These are phyloP conservation scores for Mixia osmundae DNA, from an alignment of 1,284 basidiomycete species.

Conservation along the genomic window DNA sequence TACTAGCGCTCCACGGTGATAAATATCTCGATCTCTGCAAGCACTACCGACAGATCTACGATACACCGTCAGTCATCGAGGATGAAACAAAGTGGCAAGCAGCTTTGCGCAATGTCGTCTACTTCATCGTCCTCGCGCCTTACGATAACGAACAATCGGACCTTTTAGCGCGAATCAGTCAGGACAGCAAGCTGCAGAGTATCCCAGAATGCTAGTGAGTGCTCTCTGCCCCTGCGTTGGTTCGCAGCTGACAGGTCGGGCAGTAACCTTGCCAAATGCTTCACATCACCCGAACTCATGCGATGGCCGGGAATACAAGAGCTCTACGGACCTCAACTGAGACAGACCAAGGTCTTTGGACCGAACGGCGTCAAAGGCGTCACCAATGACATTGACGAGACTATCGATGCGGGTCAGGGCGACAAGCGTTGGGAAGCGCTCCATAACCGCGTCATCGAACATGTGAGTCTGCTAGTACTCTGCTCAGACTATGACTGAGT, in stretches of 20 bases:
- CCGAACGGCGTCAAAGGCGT: slow-evolving; percentile 13
- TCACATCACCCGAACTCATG: slow-evolving; percentile 87
- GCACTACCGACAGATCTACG: slow-evolving; percentile 88
- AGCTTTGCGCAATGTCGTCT: slow-evolving; percentile 48
- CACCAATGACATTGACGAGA: slow-evolving; percentile 15
- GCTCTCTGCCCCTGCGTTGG: slow-evolving; percentile 1
- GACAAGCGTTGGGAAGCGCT: slow-evolving; percentile 83
- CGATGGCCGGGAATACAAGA: slow-evolving; percentile 90
- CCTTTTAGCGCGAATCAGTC: slow-evolving; percentile 70
- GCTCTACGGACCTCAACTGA: slow-evolving; percentile 65
- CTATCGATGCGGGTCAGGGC: slow-evolving; percentile 21
- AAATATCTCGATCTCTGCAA: slow-evolving; percentile 85
- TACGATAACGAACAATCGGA: slow-evolving; percentile 95
- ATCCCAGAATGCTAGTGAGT: slow-evolving; percentile 69
- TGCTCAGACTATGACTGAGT: neutral
- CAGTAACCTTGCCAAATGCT: slow-evolving; percentile 87
- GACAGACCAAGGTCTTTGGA: slow-evolving; percentile 53
- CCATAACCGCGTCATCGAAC: slow-evolving; percentile 87
- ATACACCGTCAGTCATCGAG: slow-evolving; percentile 37
- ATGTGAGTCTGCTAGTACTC: slow-evolving; percentile 34
- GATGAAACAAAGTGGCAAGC: slow-evolving; percentile 12
- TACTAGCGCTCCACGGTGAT: slow-evolving; percentile 60
- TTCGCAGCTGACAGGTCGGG: neutral
- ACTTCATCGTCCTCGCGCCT: slow-evolving; percentile 77
- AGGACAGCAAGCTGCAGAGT: slow-evolving; percentile 43